phyloP scores from a whole-genome alignment of 2,329 filamentous ascomycete genomes.

The Nemania diffusa region DNA sequence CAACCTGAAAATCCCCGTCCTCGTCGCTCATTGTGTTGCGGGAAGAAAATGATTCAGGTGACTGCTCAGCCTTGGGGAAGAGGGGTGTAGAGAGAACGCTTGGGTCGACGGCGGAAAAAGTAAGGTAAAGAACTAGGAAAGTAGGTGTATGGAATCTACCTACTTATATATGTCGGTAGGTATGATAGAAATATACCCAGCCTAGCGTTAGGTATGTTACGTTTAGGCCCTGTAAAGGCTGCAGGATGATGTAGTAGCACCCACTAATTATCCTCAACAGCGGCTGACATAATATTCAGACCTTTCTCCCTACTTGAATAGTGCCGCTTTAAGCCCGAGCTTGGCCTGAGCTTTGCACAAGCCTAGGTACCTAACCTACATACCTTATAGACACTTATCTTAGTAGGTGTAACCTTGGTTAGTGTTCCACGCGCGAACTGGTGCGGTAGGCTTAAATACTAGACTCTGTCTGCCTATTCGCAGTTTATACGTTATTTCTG shows the following conservation, averaged over 20 bases:
- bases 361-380: no score
- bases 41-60: neutral
- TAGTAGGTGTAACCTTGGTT: no score
- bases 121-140: neutral
- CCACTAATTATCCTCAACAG: neutral
- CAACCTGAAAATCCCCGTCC: conserved; percentile 66
- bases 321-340: neutral
- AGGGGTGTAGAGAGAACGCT: neutral
- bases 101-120: neutral
- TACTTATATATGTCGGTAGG: neutral
- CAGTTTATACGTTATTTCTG: neutral
- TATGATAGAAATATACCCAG: neutral
- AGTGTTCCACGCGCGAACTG: neutral
- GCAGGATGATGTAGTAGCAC: neutral
- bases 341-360: neutral
- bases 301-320: no score
- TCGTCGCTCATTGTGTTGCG: conserved; percentile 65
- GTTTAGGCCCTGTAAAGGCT: neutral
- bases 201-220: neutral
- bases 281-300: neutral
- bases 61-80: conserved; percentile 1
- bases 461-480: neutral
- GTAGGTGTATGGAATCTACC: neutral
- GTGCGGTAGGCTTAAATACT: neutral
- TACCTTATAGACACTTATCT: no score